Evolutionary conservation across 163 green algal species (phyloP), one percentile per base, ranked within the genome.

Genomic region (Coccomyxa subellipsoidea): DNA sequence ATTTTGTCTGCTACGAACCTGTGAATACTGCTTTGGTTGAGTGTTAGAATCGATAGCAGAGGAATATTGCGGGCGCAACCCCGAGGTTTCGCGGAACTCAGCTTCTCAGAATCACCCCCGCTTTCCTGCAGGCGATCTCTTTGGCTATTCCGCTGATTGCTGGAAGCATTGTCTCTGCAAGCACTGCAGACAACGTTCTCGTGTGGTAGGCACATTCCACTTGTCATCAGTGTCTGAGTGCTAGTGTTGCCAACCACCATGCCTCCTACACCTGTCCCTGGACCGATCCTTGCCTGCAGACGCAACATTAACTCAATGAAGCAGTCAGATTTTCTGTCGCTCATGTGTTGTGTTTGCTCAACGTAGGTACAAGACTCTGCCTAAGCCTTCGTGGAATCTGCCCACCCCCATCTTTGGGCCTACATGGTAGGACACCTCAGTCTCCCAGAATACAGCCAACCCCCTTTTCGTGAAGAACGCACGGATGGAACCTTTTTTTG

Each of bases 161-260:
- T 27, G 70, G 70, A 27, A n/a, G 27, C 32, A 15, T 77, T 7
- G 70, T 77, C n/a, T 77, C 70, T 38, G 70, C 70, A 40, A 47
- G 27, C 18, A 77, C 70, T n/a, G 70, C 70, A 32, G 34, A 77
- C 32, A 77, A 77, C 5, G 34, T 77, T 73, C 66, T 73, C n/a
- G 66, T 73, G 66, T 73, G 66, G 66, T 73, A 23, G 15, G 66
- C 66, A 32, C 2, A 18, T 34, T 73, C 66, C 21, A 4, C 15
- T 12, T 6, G 32, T 8, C 66, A 73, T 18, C 1, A 12, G 32
- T 36, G 7, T 36, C 27, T 73, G 66, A 34, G 32, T 73, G 21
- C 32, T 0, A 18, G 3, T 73, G 8, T 73, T 23, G 18, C n/a
- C 0, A 73, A 21, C 47, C 47, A 59, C 21, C 47, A 23, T 59